Percentiles rank a stretch among this genome's conserved stretches.
phyloP scores from a whole-genome alignment of 768 basidiomycete genomes.

The Tricholoma flavovirens region DNA sequence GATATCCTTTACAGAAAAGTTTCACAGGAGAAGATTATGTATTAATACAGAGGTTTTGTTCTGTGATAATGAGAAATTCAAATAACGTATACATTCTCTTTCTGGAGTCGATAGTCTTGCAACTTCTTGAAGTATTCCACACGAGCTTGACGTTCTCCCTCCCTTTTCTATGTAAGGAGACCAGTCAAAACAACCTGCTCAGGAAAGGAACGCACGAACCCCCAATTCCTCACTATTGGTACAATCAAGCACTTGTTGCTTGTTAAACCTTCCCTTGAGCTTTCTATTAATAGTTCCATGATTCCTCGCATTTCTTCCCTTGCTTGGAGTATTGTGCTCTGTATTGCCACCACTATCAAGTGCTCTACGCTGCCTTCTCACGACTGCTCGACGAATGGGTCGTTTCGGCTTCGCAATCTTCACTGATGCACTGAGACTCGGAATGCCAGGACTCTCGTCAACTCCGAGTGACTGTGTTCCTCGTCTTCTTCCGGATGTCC shows the following conservation, averaged over 20 bases:
- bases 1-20: no score
- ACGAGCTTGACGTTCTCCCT: slow-evolving; percentile 43
- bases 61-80: slow-evolving; percentile 24
- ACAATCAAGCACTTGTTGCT: slow-evolving; percentile 2
- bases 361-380: slow-evolving; percentile 10
- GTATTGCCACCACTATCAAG: slow-evolving; percentile 3
- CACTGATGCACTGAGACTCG: background rate
- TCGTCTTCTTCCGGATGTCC: background rate
- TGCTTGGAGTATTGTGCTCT: slow-evolving; percentile 11
- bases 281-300: background rate
- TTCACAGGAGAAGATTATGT: no score
- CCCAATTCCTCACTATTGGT: slow-evolving; percentile 11
- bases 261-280: slow-evolving; percentile 1
- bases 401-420: background rate
- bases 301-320: slow-evolving; percentile 7
- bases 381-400: slow-evolving; percentile 4
- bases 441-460: background rate
- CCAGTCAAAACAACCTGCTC: background rate
- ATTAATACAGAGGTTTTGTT: background rate
- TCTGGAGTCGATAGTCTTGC: slow-evolving; percentile 47
- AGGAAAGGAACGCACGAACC: slow-evolving; percentile 10
- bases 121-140: slow-evolving; percentile 49
- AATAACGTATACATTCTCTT: slow-evolving; percentile 55
- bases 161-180: slow-evolving; percentile 29
- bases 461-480: background rate